Conservation (phyloP, 148 eudicot genomes). For the Fagopyrum homotropicum region DNA sequence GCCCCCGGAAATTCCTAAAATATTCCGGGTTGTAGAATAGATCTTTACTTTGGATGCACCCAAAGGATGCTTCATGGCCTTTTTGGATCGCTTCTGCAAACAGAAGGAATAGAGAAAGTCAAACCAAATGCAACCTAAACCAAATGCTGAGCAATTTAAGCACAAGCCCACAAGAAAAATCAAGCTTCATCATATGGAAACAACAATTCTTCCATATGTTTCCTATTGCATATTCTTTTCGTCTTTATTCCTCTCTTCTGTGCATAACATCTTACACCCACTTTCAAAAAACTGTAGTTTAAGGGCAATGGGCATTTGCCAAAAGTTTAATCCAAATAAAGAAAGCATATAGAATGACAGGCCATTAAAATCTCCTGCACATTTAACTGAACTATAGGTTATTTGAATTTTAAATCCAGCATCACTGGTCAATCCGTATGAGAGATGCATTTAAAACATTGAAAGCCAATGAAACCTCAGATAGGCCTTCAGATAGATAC, state of each 20-base stretch:
- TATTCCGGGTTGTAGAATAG: slow-evolving; percentile 31
- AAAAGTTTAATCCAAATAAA: not conserved
- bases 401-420: not conserved
- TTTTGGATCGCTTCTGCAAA: slow-evolving; percentile 48
- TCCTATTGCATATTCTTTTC: not conserved
- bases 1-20: slow-evolving; percentile 32
- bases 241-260: not conserved
- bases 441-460: not conserved
- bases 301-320: not conserved
- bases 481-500: not conserved
- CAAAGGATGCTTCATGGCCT: slow-evolving; percentile 55
- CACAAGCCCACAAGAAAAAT: not conserved
- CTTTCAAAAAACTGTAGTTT: not conserved
- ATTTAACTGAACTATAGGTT: not conserved
- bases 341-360: not conserved
- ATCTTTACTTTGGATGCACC: slow-evolving; percentile 50
- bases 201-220: not conserved
- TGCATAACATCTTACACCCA: not conserved
- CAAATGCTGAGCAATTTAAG: not conserved
- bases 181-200: not conserved
- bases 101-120: slow-evolving; percentile 9
- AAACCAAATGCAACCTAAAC: not conserved
- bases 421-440: not conserved
- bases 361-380: not conserved
- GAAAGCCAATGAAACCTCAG: not conserved